Percentiles rank a stretch among this genome's conserved stretches.
phyloP scores from a whole-genome alignment of 78 protist genomes.

The Planoprotostelium fungivorum region DNA sequence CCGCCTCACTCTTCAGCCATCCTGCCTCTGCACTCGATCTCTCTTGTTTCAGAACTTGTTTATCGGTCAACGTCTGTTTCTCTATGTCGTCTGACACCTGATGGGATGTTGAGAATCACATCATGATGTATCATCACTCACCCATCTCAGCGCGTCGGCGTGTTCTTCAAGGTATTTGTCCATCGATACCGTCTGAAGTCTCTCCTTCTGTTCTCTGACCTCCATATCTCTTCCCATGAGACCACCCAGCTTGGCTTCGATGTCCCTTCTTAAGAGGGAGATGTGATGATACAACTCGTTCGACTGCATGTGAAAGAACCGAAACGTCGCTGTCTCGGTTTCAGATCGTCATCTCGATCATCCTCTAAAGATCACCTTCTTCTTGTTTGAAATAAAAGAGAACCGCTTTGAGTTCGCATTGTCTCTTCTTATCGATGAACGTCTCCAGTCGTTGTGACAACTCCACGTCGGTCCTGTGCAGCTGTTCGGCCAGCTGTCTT shows the following conservation, averaged over 20 bases:
- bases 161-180: neutral
- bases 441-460: neutral
- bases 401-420: neutral
- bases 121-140: too few species aligned
- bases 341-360: too few species aligned
- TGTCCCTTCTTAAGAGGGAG: neutral
- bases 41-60: too few species aligned
- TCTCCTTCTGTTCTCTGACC: neutral
- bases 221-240: neutral
- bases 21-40: too few species aligned
- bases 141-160: neutral
- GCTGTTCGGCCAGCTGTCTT: neutral
- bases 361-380: neutral
- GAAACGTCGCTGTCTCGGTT: too few species aligned
- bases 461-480: neutral
- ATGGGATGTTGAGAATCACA: too few species aligned
- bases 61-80: too few species aligned
- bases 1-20: too few species aligned
- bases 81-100: too few species aligned
- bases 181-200: neutral
- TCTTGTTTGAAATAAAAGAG: neutral
- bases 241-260: neutral
- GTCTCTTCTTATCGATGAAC: neutral
- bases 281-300: neutral
- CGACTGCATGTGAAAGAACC: neutral